Evolutionary conservation across 2,329 filamentous ascomycete genomes (phyloP).

Genomic region (Penicillium sp.): DNA sequence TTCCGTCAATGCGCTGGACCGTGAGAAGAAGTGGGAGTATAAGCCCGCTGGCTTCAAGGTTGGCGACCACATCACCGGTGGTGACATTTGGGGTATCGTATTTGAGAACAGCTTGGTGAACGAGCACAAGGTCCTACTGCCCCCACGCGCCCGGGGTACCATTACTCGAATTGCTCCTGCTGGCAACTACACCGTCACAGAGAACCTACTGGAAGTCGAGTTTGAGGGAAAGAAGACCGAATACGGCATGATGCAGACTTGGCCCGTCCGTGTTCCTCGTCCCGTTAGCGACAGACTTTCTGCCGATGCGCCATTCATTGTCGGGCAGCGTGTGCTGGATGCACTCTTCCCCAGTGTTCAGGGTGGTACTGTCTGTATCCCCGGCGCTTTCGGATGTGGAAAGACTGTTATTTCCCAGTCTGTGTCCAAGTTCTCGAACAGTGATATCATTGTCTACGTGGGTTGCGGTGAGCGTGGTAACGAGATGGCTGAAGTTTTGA

Average conservation of each 20-base stretch:
- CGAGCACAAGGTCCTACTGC: slow-evolving; percentile 89
- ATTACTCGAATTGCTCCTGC: slow-evolving; percentile 89
- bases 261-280: slow-evolving; percentile 94
- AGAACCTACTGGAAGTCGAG: slow-evolving; percentile 93
- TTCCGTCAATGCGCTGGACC: slow-evolving; percentile 80
- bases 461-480: slow-evolving; percentile 93
- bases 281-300: slow-evolving; percentile 90
- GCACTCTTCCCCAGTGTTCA: slow-evolving; percentile 95
- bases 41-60: slow-evolving; percentile 82
- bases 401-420: slow-evolving; percentile 99
- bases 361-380: slow-evolving; percentile 96
- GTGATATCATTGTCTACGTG: slow-evolving; percentile 97
- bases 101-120: slow-evolving; percentile 94
- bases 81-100: slow-evolving; percentile 92
- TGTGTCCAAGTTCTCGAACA: slow-evolving; percentile 99
- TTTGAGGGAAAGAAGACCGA: slow-evolving; percentile 95
- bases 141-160: slow-evolving; percentile 83
- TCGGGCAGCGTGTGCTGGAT: slow-evolving; percentile 94
- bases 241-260: slow-evolving; percentile 97
- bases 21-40: slow-evolving; percentile 94
- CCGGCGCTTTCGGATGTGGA: slow-evolving; percentile 95
- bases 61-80: slow-evolving; percentile 93
- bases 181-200: slow-evolving; percentile 89
- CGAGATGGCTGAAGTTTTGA: slow-evolving; percentile 99
- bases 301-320: slow-evolving; percentile 86